Conservation (phyloP, 192 early-diverging fungal species). For the Paraglomus occultum region DNA sequence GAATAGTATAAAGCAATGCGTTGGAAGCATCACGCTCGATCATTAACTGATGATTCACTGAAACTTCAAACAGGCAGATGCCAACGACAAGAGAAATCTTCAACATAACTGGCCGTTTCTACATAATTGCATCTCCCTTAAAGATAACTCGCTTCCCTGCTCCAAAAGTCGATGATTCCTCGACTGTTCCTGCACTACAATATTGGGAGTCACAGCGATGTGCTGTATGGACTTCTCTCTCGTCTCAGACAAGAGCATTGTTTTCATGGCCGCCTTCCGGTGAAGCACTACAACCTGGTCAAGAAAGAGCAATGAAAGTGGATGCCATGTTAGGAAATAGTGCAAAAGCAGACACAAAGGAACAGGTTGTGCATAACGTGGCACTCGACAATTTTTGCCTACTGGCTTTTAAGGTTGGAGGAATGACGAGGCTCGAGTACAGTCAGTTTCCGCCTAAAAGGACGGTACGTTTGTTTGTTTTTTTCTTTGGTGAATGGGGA, state of each 20-base stretch:
- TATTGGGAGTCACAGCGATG: constrained; percentile 68
- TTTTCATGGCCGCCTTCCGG: constrained; percentile 72
- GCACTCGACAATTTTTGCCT: constrained; percentile 77
- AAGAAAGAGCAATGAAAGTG: constrained; percentile 54
- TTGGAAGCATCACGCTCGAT: background rate
- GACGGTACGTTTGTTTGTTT: constrained; percentile 39
- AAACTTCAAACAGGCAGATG: constrained; percentile 53
- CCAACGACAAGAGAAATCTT: constrained; percentile 68
- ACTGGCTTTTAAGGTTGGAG: constrained; percentile 61
- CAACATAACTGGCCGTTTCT: constrained; percentile 64
- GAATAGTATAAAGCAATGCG: background rate
- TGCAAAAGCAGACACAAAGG: constrained; percentile 39
- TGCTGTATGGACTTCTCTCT: constrained; percentile 56
- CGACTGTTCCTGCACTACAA: constrained; percentile 43
- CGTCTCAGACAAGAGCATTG: constrained; percentile 54
- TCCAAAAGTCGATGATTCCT: constrained; percentile 45
- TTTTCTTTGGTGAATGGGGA: too few species aligned
- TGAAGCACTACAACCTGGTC: constrained; percentile 45
- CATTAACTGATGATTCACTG: background rate
- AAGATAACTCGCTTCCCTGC: constrained; percentile 63
- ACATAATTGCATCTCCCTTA: constrained; percentile 66
- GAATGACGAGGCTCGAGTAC: constrained; percentile 61
- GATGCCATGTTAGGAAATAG: constrained; percentile 48
- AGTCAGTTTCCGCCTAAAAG: constrained; percentile 48
- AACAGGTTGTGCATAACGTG: constrained; percentile 60